Percentiles rank a stretch among this genome's conserved stretches.
Evolutionary conservation across 1,139 yeast species (phyloP).

Genomic region (Spencermartinsiella ligniputridi): DNA sequence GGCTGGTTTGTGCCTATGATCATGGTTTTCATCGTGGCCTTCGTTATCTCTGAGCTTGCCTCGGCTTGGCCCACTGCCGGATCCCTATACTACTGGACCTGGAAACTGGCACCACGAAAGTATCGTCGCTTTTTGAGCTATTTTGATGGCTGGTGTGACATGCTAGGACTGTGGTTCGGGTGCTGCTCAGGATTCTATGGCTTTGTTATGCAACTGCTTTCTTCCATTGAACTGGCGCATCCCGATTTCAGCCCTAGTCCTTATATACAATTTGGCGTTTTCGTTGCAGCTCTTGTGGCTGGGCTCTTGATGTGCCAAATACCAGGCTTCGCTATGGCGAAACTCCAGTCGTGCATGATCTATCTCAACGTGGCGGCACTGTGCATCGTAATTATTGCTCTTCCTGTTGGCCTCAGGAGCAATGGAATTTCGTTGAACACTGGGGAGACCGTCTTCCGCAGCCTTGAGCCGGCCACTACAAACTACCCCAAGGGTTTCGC

Average conservation of each 20-base stretch:
- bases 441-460: conserved; percentile 45
- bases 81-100: conserved; percentile 58
- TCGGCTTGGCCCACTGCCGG: conserved; percentile 54
- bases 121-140: conserved; percentile 47
- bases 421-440: conserved; percentile 48
- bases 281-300: too few relatives aligned
- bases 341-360: too few relatives aligned
- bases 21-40: too few relatives aligned
- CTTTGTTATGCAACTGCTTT: conserved; percentile 40
- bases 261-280: too few relatives aligned
- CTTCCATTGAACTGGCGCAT: too few relatives aligned
- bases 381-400: too few relatives aligned
- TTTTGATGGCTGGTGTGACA: conserved; percentile 49
- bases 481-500: conserved; percentile 54
- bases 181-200: conserved; percentile 7
- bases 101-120: conserved; percentile 46
- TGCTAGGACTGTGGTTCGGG: conserved; percentile 48
- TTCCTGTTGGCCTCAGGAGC: too few relatives aligned
- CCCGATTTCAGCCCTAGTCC: too few relatives aligned
- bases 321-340: too few relatives aligned
- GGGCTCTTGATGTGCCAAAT: too few relatives aligned
- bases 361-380: too few relatives aligned
- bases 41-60: conserved; percentile 42
- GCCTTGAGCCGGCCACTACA: conserved; percentile 45
- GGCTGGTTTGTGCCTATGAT: too few relatives aligned